Evolutionary conservation across 2,329 filamentous ascomycete genomes (phyloP), one percentile per base, ranked within the genome.

Genomic region (Fusarium sp.): DNA sequence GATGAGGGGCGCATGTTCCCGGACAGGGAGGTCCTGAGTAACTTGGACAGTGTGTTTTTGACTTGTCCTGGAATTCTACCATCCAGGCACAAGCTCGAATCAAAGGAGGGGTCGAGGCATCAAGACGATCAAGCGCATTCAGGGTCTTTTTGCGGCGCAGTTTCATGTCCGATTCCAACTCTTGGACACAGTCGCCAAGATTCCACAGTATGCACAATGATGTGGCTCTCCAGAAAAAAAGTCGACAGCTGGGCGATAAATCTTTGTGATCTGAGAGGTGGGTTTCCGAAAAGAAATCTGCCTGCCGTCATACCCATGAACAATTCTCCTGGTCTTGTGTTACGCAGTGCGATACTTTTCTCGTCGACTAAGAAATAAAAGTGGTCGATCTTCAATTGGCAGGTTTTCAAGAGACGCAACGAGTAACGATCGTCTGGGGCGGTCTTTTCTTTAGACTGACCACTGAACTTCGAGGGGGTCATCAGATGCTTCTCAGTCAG

Each of bases 361-460:
- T 20, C 33, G 20, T 34, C 29, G 9, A 18, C 40, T 34, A 20
- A 58, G 40, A 46, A 46, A 33, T 20, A 20, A 46, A 11, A 36
- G 11, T 46, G n/a, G 33, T 25, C 18, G 42, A 51, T 38, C 20
- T 8, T 51, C 54, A 33, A 50, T 36, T 50, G 20, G 42, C 20
- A 51, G 42, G 42, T 36, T 46, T 59, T 4, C 13, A 10, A 34
- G 14, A 29, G 8, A 1, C 40, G 14, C 7, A 54, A 42, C 6
- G 1, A 62, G 68, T 50, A 70, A 57, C 1, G 64, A 70, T 70
- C 56, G 33, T 9, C 67, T 11, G 13, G 4, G 11, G n/a, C 8
- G 46, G 53, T 49, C 33, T 34, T 51, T 55, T 33, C 44, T 56
- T 18, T 2, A 40, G 29, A 18, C 16, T 42, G 16, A 42, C 25